Evolutionary conservation across 441 rosid genomes (phyloP), one percentile per base, ranked within the genome.

Genomic region (Omphalea diandra): DNA sequence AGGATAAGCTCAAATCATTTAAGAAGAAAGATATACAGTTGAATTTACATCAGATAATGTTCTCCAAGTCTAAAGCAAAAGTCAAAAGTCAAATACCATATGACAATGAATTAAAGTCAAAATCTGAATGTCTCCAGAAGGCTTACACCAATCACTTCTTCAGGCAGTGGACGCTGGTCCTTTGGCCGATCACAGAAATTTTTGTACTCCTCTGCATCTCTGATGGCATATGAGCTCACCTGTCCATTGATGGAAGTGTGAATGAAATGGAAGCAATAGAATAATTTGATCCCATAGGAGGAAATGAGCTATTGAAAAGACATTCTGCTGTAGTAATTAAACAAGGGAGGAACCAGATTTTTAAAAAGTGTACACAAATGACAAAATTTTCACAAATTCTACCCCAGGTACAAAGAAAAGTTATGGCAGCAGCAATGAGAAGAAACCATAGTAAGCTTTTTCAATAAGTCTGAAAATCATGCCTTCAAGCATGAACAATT

Each of bases 161-260:
- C 96, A 26, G 97, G 93, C 56, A 82, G 82, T 0, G 90, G 98
- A 6, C 94, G 90, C 77, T 92, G 98, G 61, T 88, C 94, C 80
- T 75, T 92, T 4, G 91, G 73, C 2, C 93, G 87, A 76, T 92
- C 96, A 68, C 96, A 92, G 78, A 88, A 92, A 50, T 90, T 92
- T 77, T 79, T 94, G 70, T 91, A 91, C 80, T 94, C 97, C 58
- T 89, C 97, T 36, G 86, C 89, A 69, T 94, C 97, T 80, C 97
- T 87, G 68, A 91, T 87, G 14, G 93, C 97, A 75, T 81, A 88
- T 11, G 97, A 77, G 72, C 94, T 85, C 47, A 91, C 83, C 97
- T 91, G 80, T 60, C 71, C 20, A 63, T 29, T 70, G 69, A 58
- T 31, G 68, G 49, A 67, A 41, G 57, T 56, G 40, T 32, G 29